Evolutionary conservation across 495 filamentous ascomycete genomes (phyloP), one percentile per base, ranked within the genome.

Genomic region (Neurospora discreta): DNA sequence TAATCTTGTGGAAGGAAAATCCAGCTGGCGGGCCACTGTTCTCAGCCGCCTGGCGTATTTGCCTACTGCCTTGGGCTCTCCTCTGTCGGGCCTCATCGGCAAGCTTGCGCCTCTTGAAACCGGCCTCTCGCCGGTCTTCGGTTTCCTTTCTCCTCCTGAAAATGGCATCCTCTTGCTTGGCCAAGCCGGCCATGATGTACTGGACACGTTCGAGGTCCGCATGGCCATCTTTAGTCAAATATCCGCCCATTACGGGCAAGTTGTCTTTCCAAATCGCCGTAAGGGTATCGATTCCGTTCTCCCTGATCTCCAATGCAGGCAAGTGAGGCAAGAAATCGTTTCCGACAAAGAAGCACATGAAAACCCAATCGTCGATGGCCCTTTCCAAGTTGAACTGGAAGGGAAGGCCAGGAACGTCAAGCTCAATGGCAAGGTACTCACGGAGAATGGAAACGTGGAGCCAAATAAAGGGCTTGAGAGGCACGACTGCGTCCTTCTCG

Each of bases 321-420:
- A 99, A 83, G 85, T 99, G 95, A 65, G 95, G 95, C 75, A 99
- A 84, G 83, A 99, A 99, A 84, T 99, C 96, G 80, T 99, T 99
- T 75, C 95, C 95, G 72, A 99, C 95, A 79, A 99, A 99, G 82
- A 97, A 99, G 84, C 95, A 99, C 95, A 99, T 97, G 81, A 99
- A 99, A 18, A 99, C 93, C 95, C 96, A 98, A 81, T 99, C 95
- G 83, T 99, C 95, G 70, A 99, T 85, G n/a, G 96, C 95, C 75
- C 95, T 88, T 79, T 99, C 95, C 39, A 98, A 84, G 80, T 99
- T 93, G 75, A 88, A 89, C 74, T 93, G 93, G 65, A 90, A 89
- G 69, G 93, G 92, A n/a, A 86, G 76, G 40, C 87, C 85, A 52
- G 92, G 91, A 39, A 97, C 89, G 75, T 91, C 85, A 71, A 99